A percentile compares a stretch with the other conserved stretches of the same genome.
Conservation (phyloP, 139 green algal genomes). For the Chlamydomonas schloesseri region DNA sequence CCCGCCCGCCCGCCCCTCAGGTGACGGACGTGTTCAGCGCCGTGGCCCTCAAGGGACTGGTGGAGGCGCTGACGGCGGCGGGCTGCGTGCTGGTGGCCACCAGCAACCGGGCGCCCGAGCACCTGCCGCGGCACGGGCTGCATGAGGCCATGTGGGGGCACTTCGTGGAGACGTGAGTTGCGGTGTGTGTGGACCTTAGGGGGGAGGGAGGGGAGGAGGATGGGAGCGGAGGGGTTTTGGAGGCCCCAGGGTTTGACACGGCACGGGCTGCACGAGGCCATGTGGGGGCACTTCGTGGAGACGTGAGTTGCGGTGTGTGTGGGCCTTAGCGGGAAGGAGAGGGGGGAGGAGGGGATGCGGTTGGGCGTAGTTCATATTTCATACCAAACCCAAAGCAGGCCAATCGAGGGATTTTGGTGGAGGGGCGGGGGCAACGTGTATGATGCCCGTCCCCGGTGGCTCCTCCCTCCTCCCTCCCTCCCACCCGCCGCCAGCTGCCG, state of each 20-base stretch:
- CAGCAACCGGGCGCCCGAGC: conserved; percentile 51
- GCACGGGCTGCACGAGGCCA: conserved; percentile 68
- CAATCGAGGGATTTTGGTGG: no score
- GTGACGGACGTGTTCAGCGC: conserved; percentile 76
- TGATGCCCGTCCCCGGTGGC: no score
- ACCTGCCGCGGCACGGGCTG: conserved; percentile 64
- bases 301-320: neutral
- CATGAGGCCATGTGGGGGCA: conserved; percentile 73
- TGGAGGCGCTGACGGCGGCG: conserved; percentile 62
- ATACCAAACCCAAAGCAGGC: no score
- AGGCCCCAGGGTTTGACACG: conserved; percentile 54
- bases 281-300: conserved; percentile 64
- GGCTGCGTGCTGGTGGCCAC: conserved; percentile 68
- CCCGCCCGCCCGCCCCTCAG: conserved; percentile 29
- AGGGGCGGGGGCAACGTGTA: no score
- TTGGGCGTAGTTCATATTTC: no score
- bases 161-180: conserved; percentile 36
- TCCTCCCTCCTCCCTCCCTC: no score
- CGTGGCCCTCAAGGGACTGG: conserved; percentile 77
- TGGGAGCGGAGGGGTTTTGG: neutral
- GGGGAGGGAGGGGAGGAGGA: no score
- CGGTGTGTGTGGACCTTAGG: no score
- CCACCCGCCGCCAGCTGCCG: no score
- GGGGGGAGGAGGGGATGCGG: no score
- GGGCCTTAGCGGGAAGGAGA: no score